These are phyloP conservation scores for Venturia nashicola DNA, from an alignment of 2,329 filamentous ascomycete species.

Conservation along the genomic window DNA sequence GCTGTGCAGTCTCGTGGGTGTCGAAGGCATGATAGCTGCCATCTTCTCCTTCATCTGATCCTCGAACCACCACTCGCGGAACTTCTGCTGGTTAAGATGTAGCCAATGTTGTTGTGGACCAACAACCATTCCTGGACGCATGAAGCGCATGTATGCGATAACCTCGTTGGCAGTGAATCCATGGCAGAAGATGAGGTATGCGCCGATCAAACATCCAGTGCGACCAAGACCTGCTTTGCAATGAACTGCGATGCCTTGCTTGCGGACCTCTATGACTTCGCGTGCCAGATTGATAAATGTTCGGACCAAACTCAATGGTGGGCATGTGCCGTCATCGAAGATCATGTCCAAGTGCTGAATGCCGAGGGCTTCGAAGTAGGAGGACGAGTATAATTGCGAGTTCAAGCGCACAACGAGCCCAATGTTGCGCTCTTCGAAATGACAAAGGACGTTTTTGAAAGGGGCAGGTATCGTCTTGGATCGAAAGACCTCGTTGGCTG, in stretches of 20 bases:
- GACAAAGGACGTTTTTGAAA: conserved; percentile 90
- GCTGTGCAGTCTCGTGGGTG: conserved; percentile 31
- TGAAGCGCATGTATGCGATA: conserved; percentile 97
- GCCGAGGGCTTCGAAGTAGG: conserved; percentile 91
- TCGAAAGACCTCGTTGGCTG: conserved; percentile 57
- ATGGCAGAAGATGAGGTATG: conserved; percentile 93
- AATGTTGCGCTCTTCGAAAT: conserved; percentile 80
- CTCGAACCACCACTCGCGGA: conserved; percentile 95
- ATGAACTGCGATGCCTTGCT: conserved; percentile 91
- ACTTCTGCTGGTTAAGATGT: conserved; percentile 89
- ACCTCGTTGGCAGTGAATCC: conserved; percentile 96
- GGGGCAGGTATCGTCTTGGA: conserved; percentile 59
- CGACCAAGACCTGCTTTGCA: conserved; percentile 95
- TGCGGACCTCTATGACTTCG: conserved; percentile 81
- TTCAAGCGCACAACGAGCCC: conserved; percentile 92
- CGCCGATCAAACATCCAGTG: conserved; percentile 91
- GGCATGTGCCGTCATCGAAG: conserved; percentile 96
- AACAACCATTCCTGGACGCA: conserved; percentile 97
- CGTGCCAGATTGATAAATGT: conserved; percentile 93
- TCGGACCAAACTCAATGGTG: conserved; percentile 73
- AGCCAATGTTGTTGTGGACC: conserved; percentile 98
- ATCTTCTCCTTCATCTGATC: conserved; percentile 71
- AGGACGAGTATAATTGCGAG: conserved; percentile 87
- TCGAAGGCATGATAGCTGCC: conserved; percentile 46
- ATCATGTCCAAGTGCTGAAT: conserved; percentile 99